Conservation (phyloP, 2,329 filamentous ascomycete species). For the Pseudocercospora fuligena region DNA sequence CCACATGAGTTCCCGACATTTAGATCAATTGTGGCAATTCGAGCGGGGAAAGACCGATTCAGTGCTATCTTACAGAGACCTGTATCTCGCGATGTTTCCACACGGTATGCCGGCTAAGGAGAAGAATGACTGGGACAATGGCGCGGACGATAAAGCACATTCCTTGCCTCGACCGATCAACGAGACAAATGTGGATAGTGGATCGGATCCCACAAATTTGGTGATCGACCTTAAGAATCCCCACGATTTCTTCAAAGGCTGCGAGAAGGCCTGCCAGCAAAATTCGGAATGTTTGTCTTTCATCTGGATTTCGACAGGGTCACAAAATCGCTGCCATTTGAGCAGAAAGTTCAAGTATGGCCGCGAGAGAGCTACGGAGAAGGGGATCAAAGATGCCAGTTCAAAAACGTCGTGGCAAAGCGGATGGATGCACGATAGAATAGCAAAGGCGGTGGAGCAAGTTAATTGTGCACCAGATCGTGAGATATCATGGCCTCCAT, state of each 20-base stretch:
- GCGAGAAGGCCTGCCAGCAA: neutral
- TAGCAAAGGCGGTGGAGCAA: neutral
- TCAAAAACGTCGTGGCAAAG: constrained; percentile 11
- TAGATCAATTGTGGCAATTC: constrained; percentile 24
- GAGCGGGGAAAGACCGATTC: constrained; percentile 14
- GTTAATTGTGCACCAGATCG: too few species aligned
- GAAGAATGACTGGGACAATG: constrained; percentile 28
- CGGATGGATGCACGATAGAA: constrained; percentile 23
- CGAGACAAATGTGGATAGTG: neutral
- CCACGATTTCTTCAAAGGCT: neutral
- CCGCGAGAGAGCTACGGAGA: constrained; percentile 14
- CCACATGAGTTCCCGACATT: constrained; percentile 23
- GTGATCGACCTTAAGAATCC: neutral
- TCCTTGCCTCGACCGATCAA: constrained; percentile 13
- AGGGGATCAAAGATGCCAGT: constrained; percentile 1
- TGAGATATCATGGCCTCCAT: too few species aligned
- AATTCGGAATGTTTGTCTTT: neutral
- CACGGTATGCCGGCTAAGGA: constrained; percentile 6
- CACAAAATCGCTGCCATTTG: constrained; percentile 24
- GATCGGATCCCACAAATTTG: neutral
- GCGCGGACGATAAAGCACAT: constrained; percentile 25
- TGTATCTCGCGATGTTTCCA: constrained; percentile 18
- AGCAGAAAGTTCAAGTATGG: constrained; percentile 31
- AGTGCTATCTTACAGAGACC: constrained; percentile 18
- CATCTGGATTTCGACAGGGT: neutral